These are phyloP conservation scores for Mycosphaerella arachidis DNA, from an alignment of 2,329 filamentous ascomycete genomes.

Conservation along the genomic window DNA sequence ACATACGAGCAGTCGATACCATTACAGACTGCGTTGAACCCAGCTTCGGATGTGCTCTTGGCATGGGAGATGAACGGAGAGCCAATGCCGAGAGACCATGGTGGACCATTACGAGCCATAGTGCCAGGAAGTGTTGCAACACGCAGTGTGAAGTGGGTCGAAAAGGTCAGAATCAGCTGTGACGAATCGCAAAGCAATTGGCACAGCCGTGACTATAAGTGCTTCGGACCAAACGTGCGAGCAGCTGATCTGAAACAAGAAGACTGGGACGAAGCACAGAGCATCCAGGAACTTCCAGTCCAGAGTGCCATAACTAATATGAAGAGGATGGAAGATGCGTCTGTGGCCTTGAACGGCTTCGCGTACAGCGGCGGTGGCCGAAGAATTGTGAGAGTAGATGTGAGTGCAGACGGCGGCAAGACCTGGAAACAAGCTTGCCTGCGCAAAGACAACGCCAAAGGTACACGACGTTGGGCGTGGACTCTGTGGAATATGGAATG, in stretches of 20 bases:
- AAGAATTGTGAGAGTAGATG: constrained; percentile 62
- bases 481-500: constrained; percentile 54
- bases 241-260: constrained; percentile 40
- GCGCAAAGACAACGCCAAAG: constrained; percentile 47
- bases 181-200: constrained; percentile 63
- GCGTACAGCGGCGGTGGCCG: constrained; percentile 65
- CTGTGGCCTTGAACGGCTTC: constrained; percentile 52
- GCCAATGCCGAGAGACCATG: constrained; percentile 60
- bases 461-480: constrained; percentile 59
- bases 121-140: constrained; percentile 63
- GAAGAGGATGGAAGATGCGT: constrained; percentile 20
- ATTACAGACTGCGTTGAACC: constrained; percentile 51
- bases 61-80: constrained; percentile 70
- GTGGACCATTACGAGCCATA: constrained; percentile 58
- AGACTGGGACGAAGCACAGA: constrained; percentile 59
- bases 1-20: constrained; percentile 25
- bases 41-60: constrained; percentile 58
- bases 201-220: constrained; percentile 66
- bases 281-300: constrained; percentile 65
- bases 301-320: constrained; percentile 59
- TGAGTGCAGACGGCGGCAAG: constrained; percentile 59
- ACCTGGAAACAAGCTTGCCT: constrained; percentile 62
- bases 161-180: constrained; percentile 57
- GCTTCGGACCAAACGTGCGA: constrained; percentile 52
- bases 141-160: constrained; percentile 58